Evolutionary conservation across 495 filamentous ascomycete genomes (phyloP).

Genomic region (Talaromyces nanjingensis): DNA sequence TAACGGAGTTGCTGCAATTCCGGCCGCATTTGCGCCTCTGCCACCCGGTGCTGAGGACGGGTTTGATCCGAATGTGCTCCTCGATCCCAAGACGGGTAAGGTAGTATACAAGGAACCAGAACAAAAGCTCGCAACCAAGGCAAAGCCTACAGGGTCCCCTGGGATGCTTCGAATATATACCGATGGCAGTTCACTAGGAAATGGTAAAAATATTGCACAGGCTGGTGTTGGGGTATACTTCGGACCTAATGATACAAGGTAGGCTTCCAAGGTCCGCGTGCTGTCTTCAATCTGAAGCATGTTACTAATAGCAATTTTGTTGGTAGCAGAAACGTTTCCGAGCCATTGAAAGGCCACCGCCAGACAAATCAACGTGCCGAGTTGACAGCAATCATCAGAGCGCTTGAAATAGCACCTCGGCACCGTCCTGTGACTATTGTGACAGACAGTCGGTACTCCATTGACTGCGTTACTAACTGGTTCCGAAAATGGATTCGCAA

Average conservation of each 20-base stretch:
- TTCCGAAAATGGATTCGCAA: conserved; percentile 71
- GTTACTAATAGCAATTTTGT: conserved; percentile 11
- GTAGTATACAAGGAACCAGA: conserved; percentile 50
- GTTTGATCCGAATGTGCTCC: conserved; percentile 51
- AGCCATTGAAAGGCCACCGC: conserved; percentile 60
- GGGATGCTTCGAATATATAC: conserved; percentile 73
- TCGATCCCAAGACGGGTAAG: conserved; percentile 51
- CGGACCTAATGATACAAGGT: conserved; percentile 66
- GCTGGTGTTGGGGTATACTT: conserved; percentile 90
- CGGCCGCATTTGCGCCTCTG: conserved; percentile 48
- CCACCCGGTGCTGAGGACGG: conserved; percentile 51
- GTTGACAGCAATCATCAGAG: conserved; percentile 77
- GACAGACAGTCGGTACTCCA: conserved; percentile 80
- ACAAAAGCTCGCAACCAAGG: conserved; percentile 41
- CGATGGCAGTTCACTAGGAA: conserved; percentile 75
- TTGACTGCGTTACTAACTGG: conserved; percentile 87
- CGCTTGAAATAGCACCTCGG: conserved; percentile 66
- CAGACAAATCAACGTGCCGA: conserved; percentile 97
- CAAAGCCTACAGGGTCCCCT: conserved; percentile 26
- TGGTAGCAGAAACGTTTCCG: conserved; percentile 72
- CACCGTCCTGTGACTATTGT: conserved; percentile 61
- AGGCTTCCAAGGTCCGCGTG: conserved; percentile 16
- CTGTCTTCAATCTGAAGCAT: neutral
- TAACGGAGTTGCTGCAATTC: conserved; percentile 27
- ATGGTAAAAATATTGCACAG: conserved; percentile 62